phyloP scores from a whole-genome alignment of 225 moss, liverwort and hornwort species.

The Antitrichia curtipendula region DNA sequence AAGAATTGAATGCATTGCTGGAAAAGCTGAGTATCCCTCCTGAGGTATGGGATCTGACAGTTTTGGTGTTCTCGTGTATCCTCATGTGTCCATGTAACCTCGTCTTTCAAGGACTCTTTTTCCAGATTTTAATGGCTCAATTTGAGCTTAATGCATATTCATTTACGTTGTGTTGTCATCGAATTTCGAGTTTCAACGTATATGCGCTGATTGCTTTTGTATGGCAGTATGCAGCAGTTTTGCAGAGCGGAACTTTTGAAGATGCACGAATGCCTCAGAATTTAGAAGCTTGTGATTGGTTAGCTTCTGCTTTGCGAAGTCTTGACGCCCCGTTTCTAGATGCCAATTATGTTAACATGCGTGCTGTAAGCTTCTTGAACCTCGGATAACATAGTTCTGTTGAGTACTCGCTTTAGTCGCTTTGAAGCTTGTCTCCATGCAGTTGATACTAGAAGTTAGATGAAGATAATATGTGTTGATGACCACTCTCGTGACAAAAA shows the following conservation, averaged over 20 bases:
- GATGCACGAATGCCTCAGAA: constrained; percentile 96
- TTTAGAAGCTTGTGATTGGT: constrained; percentile 98
- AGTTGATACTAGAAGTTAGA: neutral
- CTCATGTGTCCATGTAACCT: neutral
- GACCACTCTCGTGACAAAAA: neutral
- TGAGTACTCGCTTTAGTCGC: neutral
- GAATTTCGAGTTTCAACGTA: neutral
- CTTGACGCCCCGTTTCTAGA: constrained; percentile 87
- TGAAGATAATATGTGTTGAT: neutral
- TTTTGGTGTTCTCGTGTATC: neutral
- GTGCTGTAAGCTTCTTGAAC: constrained; percentile 62
- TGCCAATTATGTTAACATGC: constrained; percentile 81
- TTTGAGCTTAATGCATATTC: neutral
- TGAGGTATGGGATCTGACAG: constrained; percentile 39
- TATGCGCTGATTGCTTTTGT: constrained; percentile 4
- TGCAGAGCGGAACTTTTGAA: constrained; percentile 86
- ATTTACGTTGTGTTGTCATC: neutral
- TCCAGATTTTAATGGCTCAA: neutral
- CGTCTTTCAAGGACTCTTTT: neutral
- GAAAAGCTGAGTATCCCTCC: constrained; percentile 81
- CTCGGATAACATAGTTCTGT: neutral
- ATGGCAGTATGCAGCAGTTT: constrained; percentile 45
- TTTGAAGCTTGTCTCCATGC: neutral
- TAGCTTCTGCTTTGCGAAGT: constrained; percentile 74
- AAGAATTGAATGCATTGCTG: constrained; percentile 77